Evolutionary conservation across 192 early-diverging fungal genomes (phyloP).

Genomic region (Jimgerdemannia flammicorona): DNA sequence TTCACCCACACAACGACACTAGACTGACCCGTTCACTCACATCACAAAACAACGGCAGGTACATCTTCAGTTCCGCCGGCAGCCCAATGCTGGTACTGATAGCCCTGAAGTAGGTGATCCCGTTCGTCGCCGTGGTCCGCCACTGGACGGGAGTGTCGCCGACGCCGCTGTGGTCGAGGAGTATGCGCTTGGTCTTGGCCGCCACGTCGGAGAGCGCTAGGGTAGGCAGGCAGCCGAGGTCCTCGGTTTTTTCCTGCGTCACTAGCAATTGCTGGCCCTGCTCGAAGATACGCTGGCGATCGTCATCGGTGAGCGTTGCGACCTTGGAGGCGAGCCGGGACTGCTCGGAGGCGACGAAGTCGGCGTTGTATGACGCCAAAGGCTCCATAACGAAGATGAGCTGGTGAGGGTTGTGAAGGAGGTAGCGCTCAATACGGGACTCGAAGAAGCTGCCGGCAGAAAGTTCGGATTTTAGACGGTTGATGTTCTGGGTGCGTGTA

Average conservation of each 20-base stretch:
- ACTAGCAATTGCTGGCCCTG: slow-evolving; percentile 65
- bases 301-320: slow-evolving; percentile 49
- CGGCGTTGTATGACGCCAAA: slow-evolving; percentile 55
- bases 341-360: slow-evolving; percentile 60
- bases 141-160: slow-evolving; percentile 61
- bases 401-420: slow-evolving; percentile 75
- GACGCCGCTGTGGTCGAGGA: slow-evolving; percentile 46
- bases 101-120: slow-evolving; percentile 83
- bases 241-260: slow-evolving; percentile 72
- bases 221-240: slow-evolving; percentile 80
- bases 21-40: slow-evolving; percentile 28
- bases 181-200: slow-evolving; percentile 52
- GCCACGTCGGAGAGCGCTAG: slow-evolving; percentile 78
- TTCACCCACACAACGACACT: neutral
- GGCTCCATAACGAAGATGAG: slow-evolving; percentile 85
- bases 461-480: slow-evolving; percentile 59
- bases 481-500: slow-evolving; percentile 52
- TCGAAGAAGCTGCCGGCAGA: slow-evolving; percentile 69
- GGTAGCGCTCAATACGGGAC: slow-evolving; percentile 65
- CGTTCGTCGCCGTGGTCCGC: slow-evolving; percentile 82
- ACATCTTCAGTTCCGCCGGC: slow-evolving; percentile 61
- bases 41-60: slow-evolving; percentile 74
- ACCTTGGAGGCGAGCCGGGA: slow-evolving; percentile 61
- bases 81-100: slow-evolving; percentile 64
- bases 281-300: slow-evolving; percentile 55